Conservation (phyloP, 331 rosid species). For the Phaseolus coccineus region DNA sequence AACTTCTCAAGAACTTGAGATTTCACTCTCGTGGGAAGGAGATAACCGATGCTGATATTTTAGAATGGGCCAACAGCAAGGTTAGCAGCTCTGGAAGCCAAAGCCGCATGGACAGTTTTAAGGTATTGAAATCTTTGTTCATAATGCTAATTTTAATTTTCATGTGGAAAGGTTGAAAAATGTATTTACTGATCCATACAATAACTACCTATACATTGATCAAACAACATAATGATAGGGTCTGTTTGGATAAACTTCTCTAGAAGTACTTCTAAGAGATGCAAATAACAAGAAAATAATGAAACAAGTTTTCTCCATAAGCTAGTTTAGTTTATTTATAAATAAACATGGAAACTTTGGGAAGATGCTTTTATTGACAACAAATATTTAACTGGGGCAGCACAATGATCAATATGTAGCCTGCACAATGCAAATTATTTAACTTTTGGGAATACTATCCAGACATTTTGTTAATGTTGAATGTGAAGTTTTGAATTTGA, state of each 20-base stretch:
- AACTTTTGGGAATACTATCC: no score
- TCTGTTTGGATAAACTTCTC: no score
- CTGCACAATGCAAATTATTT: neutral
- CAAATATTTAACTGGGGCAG: neutral
- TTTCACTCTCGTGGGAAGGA: conserved; percentile 94
- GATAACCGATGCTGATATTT: conserved; percentile 88
- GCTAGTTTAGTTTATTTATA: no score
- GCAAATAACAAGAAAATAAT: no score
- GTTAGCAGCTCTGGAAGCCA: conserved; percentile 84
- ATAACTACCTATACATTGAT: neutral
- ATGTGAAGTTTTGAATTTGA: neutral
- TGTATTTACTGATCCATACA: neutral
- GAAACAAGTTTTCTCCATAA: no score
- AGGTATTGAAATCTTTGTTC: conserved; percentile 57
- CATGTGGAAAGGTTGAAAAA: neutral
- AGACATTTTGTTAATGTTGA: neutral
- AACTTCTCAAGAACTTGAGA: conserved; percentile 93
- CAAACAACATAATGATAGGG: neutral
- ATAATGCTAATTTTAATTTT: neutral
- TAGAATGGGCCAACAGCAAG: conserved; percentile 93
- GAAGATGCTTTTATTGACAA: neutral
- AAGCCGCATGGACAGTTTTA: conserved; percentile 80
- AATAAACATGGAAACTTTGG: no score
- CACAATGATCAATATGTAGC: neutral
- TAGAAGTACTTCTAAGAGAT: no score